Base-by-base conservation (phyloP, 305 asterid genomes). In the Solanum hybrid region DNA sequence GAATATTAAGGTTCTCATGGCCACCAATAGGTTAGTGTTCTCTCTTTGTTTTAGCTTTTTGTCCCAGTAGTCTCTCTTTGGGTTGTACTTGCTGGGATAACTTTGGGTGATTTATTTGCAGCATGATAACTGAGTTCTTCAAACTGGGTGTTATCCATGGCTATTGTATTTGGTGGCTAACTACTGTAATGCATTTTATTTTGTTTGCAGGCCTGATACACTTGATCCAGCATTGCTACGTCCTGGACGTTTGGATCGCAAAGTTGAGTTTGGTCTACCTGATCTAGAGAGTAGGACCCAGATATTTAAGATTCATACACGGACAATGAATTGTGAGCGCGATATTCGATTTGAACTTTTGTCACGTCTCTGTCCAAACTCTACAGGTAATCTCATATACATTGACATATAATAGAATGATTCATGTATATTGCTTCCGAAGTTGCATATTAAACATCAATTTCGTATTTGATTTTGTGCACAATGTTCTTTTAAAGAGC, bases 241-340 rank as follows among this genome's bases (percentile, higher is more conserved):
- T 82, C 99, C 99, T 70, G 99, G 99, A 80, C 92, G 99, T 36
- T 93, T 97, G 32, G 99, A 97, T 90, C 96, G 99, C 7, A 97
- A 97, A 91, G 99, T 97, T 37, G 99, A 97, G 92, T 97, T 97
- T 93, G 99, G 99, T 68, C 93, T 97, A 89, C 99, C 99, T 0
- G 99, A 97, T 93, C 93, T 97, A 45, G 99, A 96, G 89, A 97
- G 99, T 89, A 93, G 99, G 92, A 93, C 99, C 26, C 99, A 95
- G 92, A 96, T 97, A 80, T 97, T 97, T 90, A 97, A 96, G 95
- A 97, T 97, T 87, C 99, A 97, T 85, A 97, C 99, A 0, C 94
- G 99, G 70, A 96, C 99, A 4, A 97, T 97, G 99, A 97, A 97
- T 91, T 97, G 99, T 26, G 99, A 97, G 91, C 94, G 99, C 91